Evolutionary conservation across 2,329 filamentous ascomycete genomes (phyloP).

Genomic region (Shiraia bambusicola): DNA sequence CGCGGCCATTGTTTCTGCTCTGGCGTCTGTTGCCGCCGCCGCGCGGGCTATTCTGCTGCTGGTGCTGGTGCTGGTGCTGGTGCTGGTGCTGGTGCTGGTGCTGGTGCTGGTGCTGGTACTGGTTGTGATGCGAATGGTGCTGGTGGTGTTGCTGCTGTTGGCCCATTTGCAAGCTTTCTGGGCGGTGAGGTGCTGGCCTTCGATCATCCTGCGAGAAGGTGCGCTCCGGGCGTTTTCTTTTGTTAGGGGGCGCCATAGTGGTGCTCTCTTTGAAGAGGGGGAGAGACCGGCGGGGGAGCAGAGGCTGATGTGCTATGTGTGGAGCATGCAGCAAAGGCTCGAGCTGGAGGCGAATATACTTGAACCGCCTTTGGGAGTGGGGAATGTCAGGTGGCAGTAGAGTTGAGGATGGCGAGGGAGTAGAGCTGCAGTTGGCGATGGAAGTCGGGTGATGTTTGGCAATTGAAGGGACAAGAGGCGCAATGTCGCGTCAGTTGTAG

Average conservation of each 20-base stretch:
- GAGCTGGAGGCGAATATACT: conserved; percentile 6
- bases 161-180: conserved; percentile 56
- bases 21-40: conserved; percentile 33
- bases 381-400: conserved; percentile 3
- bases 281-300: conserved; percentile 29
- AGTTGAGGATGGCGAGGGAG: conserved; percentile 1
- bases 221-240: conserved; percentile 58
- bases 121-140: too few species aligned
- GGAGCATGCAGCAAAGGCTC: conserved; percentile 32
- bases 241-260: conserved; percentile 56
- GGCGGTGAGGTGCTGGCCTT: conserved; percentile 54
- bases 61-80: conserved; percentile 6
- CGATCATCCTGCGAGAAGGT: conserved; percentile 48
- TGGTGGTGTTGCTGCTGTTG: neutral
- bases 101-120: too few species aligned
- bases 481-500: conserved; percentile 11
- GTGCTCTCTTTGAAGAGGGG: conserved; percentile 31
- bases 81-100: conserved; percentile 4
- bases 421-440: neutral
- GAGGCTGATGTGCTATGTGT: conserved; percentile 21
- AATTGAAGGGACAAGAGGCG: conserved; percentile 1
- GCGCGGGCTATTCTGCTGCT: conserved; percentile 32
- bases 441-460: too few species aligned
- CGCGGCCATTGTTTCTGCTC: conserved; percentile 31
- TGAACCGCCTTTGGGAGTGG: too few species aligned